These are phyloP conservation scores for Uronychia setigera DNA, from an alignment of 73 alveolate genomes.

Conservation along the genomic window DNA sequence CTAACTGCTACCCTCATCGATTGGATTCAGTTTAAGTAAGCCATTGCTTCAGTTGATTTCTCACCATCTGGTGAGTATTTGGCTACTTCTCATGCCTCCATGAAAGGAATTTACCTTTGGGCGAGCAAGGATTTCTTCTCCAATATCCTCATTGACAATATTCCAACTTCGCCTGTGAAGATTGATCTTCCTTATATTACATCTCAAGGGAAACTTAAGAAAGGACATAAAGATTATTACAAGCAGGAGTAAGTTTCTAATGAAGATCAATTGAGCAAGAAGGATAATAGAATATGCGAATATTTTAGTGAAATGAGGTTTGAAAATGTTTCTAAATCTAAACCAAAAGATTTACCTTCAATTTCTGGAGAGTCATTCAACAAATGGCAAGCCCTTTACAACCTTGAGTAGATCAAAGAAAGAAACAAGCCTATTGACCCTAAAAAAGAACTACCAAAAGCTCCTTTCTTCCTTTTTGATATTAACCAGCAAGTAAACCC, in stretches of 20 bases:
- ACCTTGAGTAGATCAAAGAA: slow-evolving; percentile 76
- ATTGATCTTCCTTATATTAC: slow-evolving; percentile 39
- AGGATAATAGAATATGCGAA: background rate
- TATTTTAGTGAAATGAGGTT: background rate
- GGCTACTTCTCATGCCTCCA: slow-evolving; percentile 76
- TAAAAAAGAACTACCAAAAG: slow-evolving; percentile 72
- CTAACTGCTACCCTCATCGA: slow-evolving; percentile 83
- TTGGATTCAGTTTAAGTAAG: slow-evolving; percentile 80
- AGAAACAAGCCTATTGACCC: slow-evolving; percentile 76
- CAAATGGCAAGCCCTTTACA: slow-evolving; percentile 75
- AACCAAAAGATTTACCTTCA: slow-evolving; percentile 25
- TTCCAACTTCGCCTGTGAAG: slow-evolving; percentile 33
- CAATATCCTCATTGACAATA: slow-evolving; percentile 2
- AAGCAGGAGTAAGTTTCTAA: background rate
- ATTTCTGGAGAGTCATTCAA: slow-evolving; percentile 67
- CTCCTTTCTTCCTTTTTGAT: slow-evolving; percentile 82
- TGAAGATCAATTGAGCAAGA: slow-evolving; percentile 6
- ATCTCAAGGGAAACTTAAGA: slow-evolving; percentile 12
- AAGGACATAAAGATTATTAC: slow-evolving; percentile 42
- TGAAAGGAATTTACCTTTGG: slow-evolving; percentile 85
- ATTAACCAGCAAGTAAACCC: slow-evolving; percentile 22
- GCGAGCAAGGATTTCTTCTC: slow-evolving; percentile 67
- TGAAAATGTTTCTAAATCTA: slow-evolving; percentile 8
- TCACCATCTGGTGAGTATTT: slow-evolving; percentile 80
- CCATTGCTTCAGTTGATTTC: slow-evolving; percentile 74